Evolutionary conservation across 305 asterid species (phyloP).

Genomic region (Solanum aculeatissimum): DNA sequence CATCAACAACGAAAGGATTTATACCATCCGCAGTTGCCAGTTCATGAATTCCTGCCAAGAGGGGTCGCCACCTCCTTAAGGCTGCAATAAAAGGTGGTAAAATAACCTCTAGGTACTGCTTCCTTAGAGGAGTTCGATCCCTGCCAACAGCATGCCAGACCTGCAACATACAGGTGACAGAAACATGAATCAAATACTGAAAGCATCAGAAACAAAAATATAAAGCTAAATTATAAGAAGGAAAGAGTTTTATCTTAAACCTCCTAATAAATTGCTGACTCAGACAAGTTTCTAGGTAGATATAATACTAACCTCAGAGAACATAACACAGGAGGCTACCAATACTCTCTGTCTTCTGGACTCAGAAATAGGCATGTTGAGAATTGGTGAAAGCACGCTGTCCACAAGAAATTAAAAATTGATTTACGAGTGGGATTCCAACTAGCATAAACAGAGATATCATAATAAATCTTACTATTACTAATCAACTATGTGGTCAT

Average conservation of each 20-base stretch:
- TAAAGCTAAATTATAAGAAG: constrained; percentile 3
- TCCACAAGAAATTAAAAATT: constrained; percentile 6
- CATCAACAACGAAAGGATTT: constrained; percentile 93
- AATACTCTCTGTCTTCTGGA: constrained; percentile 91
- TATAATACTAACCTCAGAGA: constrained; percentile 76
- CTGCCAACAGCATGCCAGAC: constrained; percentile 87
- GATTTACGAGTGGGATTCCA: neutral
- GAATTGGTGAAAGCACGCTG: constrained; percentile 95
- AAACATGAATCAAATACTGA: constrained; percentile 1
- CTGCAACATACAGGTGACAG: constrained; percentile 30
- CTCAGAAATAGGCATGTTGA: constrained; percentile 93
- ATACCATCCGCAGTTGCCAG: constrained; percentile 86
- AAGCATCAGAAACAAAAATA: constrained; percentile 14
- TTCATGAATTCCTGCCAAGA: constrained; percentile 95
- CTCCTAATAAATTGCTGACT: neutral
- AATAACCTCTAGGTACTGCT: constrained; percentile 87
- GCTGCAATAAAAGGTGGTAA: constrained; percentile 96
- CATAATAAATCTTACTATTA: neutral
- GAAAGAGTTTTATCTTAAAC: neutral
- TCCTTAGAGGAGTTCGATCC: constrained; percentile 79
- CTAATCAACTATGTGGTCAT: neutral
- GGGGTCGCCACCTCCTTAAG: constrained; percentile 98
- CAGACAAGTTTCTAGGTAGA: neutral
- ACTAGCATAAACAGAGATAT: constrained; percentile 5
- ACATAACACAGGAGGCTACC: constrained; percentile 91